Evolutionary conservation across 129 eudicot species (phyloP).

Genomic region (Centrapalus pauciflorus): DNA sequence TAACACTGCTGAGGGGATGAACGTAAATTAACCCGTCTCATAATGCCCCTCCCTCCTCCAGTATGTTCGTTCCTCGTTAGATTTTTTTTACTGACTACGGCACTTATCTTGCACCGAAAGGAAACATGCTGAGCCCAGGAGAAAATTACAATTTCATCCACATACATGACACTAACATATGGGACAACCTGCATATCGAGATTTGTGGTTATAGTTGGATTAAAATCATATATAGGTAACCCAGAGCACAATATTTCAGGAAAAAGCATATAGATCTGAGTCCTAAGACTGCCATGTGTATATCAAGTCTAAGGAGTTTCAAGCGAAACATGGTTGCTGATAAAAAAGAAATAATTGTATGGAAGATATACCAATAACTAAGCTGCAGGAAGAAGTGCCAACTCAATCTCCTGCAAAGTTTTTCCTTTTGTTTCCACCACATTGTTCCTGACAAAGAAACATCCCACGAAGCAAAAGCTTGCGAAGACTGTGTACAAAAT

Average conservation of each 20-base stretch:
- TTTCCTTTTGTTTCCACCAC: slow-evolving; percentile 84
- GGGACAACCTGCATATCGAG: not conserved
- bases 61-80: not conserved
- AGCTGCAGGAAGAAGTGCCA: slow-evolving; percentile 59
- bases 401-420: slow-evolving; percentile 76
- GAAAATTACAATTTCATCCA: slow-evolving; percentile 1
- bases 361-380: slow-evolving; percentile 28
- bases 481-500: slow-evolving; percentile 60
- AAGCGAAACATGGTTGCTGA: no score
- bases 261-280: no score
- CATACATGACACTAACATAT: slow-evolving; percentile 1
- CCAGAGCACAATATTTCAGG: not conserved
- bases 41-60: not conserved
- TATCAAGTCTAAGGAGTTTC: no score
- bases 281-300: no score
- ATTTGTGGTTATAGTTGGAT: not conserved
- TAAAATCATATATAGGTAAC: not conserved
- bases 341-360: no score
- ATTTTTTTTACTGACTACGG: slow-evolving; percentile 1
- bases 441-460: slow-evolving; percentile 51
- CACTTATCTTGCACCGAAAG: slow-evolving; percentile 9
- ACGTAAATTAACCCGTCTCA: slow-evolving; percentile 4
- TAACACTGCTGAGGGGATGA: not conserved
- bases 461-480: slow-evolving; percentile 56
- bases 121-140: slow-evolving; percentile 7